Evolutionary conservation across 805 yeast species (phyloP), one percentile per base, ranked within the genome.

Genomic region (Yarrowia bubula): DNA sequence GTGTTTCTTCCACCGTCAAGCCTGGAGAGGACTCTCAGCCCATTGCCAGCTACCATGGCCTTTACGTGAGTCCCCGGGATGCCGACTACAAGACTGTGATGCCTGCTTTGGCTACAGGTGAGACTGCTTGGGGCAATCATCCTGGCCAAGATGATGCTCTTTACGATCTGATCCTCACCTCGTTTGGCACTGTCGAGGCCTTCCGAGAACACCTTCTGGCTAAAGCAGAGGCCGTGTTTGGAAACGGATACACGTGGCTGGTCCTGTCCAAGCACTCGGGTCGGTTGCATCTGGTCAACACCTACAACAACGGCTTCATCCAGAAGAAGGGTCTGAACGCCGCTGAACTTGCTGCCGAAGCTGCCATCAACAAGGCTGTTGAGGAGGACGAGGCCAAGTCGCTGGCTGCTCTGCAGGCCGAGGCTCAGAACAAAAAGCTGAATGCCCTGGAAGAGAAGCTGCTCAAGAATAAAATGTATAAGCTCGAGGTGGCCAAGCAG

Each of bases 241-340:
- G 98, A 62, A 96, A 92, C 75, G 99, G 99, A 1, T 85, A 81
- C 72, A 86, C 92, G n/a, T 95, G 99, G 98, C 79, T 95, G 31
- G 88, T 93, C 44, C 61, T 60, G 46, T 63, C 60, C 60, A 57
- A 51, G 35, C 64, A 64, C 51, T 39, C 47, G 22, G 66, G 66
- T 35, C 50, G 80, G 28, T 79, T 91, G 69, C 86, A 84, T 46
- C 80, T 95, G 7, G 78, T 92, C 66, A 93, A 93, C 80, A 92
- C 98, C 9, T 95, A 93, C 77, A 91, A 92, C 74, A 85, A 90
- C 44, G 98, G 98, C n/a, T 86, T 86, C 69, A 83, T 72, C 15
- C 70, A 43, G 42, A 51, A 57, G 63, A 66, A 62, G 48, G 43
- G 65, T 48, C 28, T 64, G n/a, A 64, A 44, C 50, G 57, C 65